Evolutionary conservation across 768 basidiomycete genomes (phyloP), one percentile per base, ranked within the genome.

Genomic region (Russula foetens): DNA sequence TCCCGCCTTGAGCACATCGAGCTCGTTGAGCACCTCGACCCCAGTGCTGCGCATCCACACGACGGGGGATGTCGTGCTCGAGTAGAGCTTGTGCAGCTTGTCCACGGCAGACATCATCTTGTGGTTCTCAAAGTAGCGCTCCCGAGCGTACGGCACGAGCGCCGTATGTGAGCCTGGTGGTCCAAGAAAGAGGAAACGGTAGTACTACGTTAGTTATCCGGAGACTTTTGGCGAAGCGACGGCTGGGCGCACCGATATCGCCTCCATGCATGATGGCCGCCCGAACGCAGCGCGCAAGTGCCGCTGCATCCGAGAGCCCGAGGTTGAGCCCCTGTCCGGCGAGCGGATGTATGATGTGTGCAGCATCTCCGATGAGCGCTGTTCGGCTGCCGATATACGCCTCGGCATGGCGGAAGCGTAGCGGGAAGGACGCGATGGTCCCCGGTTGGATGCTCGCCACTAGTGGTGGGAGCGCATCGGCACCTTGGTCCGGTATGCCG

Each of bases 301-400:
- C 80, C 68, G 86, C 80, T 3, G 87, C 91, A 70, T 99, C 96
- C 1, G 78, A 86, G 29, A 99, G 76, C n/a, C 96, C 97, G 69
- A 96, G 75, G 71, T 99, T 98, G 44, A 98, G 77, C 0, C 96
- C 97, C 71, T 98, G 96, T 2, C 97, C 97, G 0, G 95, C 96
- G 28, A 98, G 82, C 1, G 97, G 96, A 69, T 98, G 96, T 1
- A 93, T 77, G 0, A 91, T 92, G 69, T 98, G 97, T 19, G 95
- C 97, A 1, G 96, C 95, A 72, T 99, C 97, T 2, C 97, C 97
- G 1, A 98, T 82, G 8, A 98, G 84, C 2, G 87, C 94, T 0
- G 91, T 95, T 4, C 96, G 81, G 68, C 85, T 85, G 17, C 94
- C 92, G 46, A 95, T 75, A 71, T 99, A 98, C 0, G 80, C 72